Evolutionary conservation across 2,329 filamentous ascomycete genomes (phyloP).

Genomic region (Ascochyta pisi): DNA sequence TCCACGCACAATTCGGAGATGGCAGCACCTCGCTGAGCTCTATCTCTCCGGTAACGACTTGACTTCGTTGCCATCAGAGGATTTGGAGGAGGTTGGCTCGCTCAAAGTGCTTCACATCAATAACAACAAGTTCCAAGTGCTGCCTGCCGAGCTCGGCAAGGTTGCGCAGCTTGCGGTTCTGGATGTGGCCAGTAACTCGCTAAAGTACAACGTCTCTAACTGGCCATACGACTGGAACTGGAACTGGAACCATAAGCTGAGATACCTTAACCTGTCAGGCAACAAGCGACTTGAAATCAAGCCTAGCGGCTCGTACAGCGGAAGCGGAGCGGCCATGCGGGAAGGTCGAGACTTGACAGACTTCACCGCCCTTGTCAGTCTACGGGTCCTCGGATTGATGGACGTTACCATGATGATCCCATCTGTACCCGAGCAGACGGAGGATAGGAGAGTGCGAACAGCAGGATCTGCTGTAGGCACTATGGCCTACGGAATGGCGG

Average conservation of each 20-base stretch:
- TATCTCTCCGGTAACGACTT: constrained; percentile 96
- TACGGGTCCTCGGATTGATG: constrained; percentile 92
- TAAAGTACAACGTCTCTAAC: constrained; percentile 99
- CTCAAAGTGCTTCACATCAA: constrained; percentile 94
- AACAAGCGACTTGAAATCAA: constrained; percentile 96
- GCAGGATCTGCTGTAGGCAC: constrained; percentile 92
- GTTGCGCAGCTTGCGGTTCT: constrained; percentile 90
- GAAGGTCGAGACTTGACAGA: constrained; percentile 81
- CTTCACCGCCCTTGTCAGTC: constrained; percentile 82
- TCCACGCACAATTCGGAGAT: constrained; percentile 83
- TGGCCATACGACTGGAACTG: constrained; percentile 99
- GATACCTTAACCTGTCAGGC: constrained; percentile 94
- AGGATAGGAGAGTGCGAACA: constrained; percentile 94
- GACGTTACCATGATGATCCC: constrained; percentile 95
- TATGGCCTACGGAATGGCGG: constrained; percentile 95
- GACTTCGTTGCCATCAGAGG: constrained; percentile 88
- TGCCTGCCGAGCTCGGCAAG: constrained; percentile 93
- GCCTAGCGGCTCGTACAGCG: constrained; percentile 64
- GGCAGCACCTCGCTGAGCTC: constrained; percentile 88
- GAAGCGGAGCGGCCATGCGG: constrained; percentile 52
- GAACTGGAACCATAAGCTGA: constrained; percentile 96
- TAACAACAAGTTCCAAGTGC: constrained; percentile 95
- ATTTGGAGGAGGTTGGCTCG: constrained; percentile 86
- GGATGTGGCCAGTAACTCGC: constrained; percentile 90
- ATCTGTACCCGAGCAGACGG: constrained; percentile 91